Evolutionary conservation across 2,329 filamentous ascomycete species (phyloP).

Genomic region (Biscogniauxia mediterranea): DNA sequence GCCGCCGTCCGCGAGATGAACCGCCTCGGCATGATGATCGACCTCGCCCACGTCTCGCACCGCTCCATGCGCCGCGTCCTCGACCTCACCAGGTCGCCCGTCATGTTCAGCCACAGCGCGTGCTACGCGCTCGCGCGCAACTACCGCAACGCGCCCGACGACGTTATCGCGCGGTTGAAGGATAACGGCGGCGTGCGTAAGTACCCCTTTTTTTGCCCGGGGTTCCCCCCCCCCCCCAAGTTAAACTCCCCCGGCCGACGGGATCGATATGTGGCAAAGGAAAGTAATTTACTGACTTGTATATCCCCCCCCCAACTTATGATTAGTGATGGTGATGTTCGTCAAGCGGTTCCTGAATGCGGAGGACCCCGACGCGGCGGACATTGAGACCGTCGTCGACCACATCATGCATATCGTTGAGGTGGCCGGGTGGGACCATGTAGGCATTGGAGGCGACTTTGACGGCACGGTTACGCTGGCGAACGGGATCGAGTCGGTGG

Average conservation of each 20-base stretch:
- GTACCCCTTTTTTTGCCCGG: no score
- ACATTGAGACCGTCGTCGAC: conserved; percentile 22
- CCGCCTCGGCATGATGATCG: conserved; percentile 65
- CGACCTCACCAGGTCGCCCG: conserved; percentile 48
- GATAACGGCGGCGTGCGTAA: conserved; percentile 18
- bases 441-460: conserved; percentile 36
- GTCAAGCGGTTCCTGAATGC: conserved; percentile 17
- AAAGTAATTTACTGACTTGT: no score
- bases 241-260: no score
- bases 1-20: conserved; percentile 64
- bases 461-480: conserved; percentile 26
- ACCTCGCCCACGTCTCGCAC: conserved; percentile 60
- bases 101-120: conserved; percentile 65
- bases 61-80: conserved; percentile 65
- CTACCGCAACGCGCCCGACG: conserved; percentile 55
- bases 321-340: conserved; percentile 17
- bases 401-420: conserved; percentile 35
- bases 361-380: conserved; percentile 12
- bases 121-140: conserved; percentile 59
- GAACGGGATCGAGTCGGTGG: conserved; percentile 22
- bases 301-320: no score
- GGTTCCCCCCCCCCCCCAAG: no score
- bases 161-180: conserved; percentile 18
- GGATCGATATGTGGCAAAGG: no score
- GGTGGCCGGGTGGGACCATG: conserved; percentile 27